These are phyloP conservation scores for Diutina mesorugosa DNA, from an alignment of 1,139 yeast species.

Conservation along the genomic window DNA sequence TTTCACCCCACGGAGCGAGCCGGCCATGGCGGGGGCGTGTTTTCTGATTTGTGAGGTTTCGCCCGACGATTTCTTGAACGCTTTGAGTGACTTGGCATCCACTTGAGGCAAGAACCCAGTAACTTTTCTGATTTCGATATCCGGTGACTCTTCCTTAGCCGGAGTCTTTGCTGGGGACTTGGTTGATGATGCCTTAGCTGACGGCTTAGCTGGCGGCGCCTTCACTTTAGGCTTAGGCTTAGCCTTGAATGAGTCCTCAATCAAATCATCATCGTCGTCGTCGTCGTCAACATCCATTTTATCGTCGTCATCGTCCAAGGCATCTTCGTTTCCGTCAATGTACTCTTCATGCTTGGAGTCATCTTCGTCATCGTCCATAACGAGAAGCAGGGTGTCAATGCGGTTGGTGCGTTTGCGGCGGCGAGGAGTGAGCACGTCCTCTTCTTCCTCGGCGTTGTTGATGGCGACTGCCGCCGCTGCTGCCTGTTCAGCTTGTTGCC, in stretches of 20 bases:
- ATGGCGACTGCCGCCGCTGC: not conserved
- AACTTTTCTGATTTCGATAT: not conserved
- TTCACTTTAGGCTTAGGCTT: not conserved
- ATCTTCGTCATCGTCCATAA: not conserved
- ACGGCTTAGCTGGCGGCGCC: no score
- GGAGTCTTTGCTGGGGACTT: not conserved
- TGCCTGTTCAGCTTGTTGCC: not conserved
- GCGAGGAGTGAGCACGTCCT: not conserved
- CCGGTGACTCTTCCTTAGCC: not conserved
- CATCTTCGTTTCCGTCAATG: not conserved
- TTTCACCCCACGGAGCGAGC: not conserved
- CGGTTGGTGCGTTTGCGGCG: not conserved
- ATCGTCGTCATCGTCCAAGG: not conserved
- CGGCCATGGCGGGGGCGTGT: not conserved
- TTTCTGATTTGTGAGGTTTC: not conserved
- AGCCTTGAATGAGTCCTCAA: not conserved
- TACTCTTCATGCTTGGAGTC: not conserved
- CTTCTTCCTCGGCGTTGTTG: not conserved
- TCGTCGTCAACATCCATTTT: not conserved
- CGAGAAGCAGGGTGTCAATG: not conserved
- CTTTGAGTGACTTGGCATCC: not conserved
- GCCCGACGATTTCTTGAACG: not conserved
- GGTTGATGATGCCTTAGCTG: no score
- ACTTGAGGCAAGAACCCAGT: not conserved
- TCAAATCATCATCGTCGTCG: not conserved